Evolutionary conservation across 176 grass and related monocot genomes (phyloP), one percentile per base, ranked within the genome.

Genomic region (Oryza australiensis): DNA sequence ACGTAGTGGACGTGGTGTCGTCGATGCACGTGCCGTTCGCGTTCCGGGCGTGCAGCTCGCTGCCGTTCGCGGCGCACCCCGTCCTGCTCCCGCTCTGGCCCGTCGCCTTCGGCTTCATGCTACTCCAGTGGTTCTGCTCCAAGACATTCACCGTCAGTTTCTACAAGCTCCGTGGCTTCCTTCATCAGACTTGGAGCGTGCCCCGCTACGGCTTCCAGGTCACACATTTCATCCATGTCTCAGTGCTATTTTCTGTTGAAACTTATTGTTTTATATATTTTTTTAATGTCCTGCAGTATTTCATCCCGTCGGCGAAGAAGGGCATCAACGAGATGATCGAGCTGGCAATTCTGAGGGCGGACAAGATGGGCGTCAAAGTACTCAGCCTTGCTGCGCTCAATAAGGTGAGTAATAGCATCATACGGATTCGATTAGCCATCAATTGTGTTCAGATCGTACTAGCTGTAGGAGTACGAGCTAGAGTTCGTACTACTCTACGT

Each of bases 321-420:
- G 92, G 92, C 34, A 97, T 97, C 68, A 97, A 97, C 77, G 34
- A 45, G 3, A 92, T 92, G 86, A 97, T 97, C 60, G 94, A 97
- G 81, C 90, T 97, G 0, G 94, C 87, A 51, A 97, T 97, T 63
- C 84, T 97, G 28, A 75, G 94, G 27, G 92, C 92, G 1, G 83
- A 97, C 74, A 89, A 83, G 81, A 94, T 97, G 71, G 94, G 94
- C 45, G 94, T 97, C 64, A 92, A 97, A 29, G 94, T 97, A 15
- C 83, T 97, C 18, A 97, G 94, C 75, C 94, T 97, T 27, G 94
- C 94, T 5, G 92, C 94, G 55, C 87, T 97, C 11, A 97, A 97
- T 38, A 97, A 97, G 91, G 94, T 97, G 62, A 27, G 62, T n/a
- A 32, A 20, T 20, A 18, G 2, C 6, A 72, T 23, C 37, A 40